Conservation (phyloP, 1,139 yeast genomes). For the Pichia sorboxylosa region DNA sequence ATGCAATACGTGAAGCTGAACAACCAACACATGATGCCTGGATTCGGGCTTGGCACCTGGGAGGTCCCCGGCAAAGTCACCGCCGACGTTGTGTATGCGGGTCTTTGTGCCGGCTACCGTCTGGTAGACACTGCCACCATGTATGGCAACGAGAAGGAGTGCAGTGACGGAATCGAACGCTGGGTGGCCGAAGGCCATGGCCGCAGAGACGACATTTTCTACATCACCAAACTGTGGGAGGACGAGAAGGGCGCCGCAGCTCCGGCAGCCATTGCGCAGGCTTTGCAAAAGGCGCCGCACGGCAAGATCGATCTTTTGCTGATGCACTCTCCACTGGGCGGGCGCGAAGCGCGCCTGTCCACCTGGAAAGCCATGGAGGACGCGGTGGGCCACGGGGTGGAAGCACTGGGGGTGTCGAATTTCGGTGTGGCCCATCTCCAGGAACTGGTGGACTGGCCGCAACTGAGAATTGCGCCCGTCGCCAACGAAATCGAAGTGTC, state of each 20-base stretch:
- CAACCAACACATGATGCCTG: slow-evolving; percentile 33
- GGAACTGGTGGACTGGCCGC: slow-evolving; percentile 44
- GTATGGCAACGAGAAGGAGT: slow-evolving; percentile 46
- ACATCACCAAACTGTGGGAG: slow-evolving; percentile 60
- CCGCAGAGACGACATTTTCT: slow-evolving; percentile 50
- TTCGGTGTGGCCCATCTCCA: slow-evolving; percentile 52
- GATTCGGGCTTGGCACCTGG: slow-evolving; percentile 42
- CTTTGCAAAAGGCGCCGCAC: slow-evolving; percentile 39
- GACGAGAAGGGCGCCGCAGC: slow-evolving; percentile 47
- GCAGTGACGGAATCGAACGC: slow-evolving; percentile 38
- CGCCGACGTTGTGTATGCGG: slow-evolving; percentile 34
- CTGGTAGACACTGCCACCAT: slow-evolving; percentile 52
- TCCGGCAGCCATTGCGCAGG: slow-evolving; percentile 38
- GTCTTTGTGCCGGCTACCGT: slow-evolving; percentile 35
- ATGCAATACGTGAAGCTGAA: too few species aligned
- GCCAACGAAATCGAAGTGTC: slow-evolving; percentile 61
- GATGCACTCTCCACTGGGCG: slow-evolving; percentile 53
- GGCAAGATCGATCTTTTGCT: slow-evolving; percentile 40
- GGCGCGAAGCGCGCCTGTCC: slow-evolving; percentile 37
- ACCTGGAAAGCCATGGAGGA: slow-evolving; percentile 57
- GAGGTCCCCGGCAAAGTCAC: slow-evolving; percentile 31
- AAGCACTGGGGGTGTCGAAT: slow-evolving; percentile 59
- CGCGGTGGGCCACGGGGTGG: slow-evolving; percentile 41
- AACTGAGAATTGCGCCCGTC: slow-evolving; percentile 41
- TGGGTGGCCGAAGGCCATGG: slow-evolving; percentile 40